These are phyloP conservation scores for Penicillium alfredii DNA, from an alignment of 495 filamentous ascomycete species.

Conservation along the genomic window DNA sequence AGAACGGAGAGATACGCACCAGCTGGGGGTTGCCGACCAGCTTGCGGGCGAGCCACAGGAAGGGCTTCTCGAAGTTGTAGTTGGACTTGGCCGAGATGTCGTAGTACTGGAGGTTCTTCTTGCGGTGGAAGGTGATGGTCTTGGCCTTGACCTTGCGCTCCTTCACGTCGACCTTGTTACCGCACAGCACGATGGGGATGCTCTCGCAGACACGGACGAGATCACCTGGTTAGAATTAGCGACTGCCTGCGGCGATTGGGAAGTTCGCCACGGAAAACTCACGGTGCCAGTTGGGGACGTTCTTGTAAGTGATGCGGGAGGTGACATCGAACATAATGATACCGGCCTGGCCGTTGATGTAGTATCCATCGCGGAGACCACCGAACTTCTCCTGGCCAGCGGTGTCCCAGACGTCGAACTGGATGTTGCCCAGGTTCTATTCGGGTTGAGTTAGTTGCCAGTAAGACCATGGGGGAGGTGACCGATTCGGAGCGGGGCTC, in stretches of 20 bases:
- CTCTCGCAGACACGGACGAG: conserved; percentile 99
- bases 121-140: conserved; percentile 99
- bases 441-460: conserved; percentile 35
- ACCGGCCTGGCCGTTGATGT: conserved; percentile 99
- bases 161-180: conserved; percentile 99
- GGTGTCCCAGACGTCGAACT: conserved; percentile 99
- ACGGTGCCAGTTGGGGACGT: conserved; percentile 99
- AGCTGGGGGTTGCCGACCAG: conserved; percentile 88
- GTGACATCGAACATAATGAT: conserved; percentile 99
- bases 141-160: conserved; percentile 99
- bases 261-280: no score
- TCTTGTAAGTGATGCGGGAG: conserved; percentile 99
- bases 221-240: conserved; percentile 62
- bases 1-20: conserved; percentile 47
- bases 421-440: conserved; percentile 90
- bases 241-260: no score
- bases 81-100: conserved; percentile 99
- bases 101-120: conserved; percentile 99
- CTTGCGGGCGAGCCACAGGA: conserved; percentile 99
- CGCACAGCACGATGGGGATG: conserved; percentile 95
- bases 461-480: conserved; percentile 7
- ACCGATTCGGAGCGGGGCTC: conserved; percentile 26
- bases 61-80: conserved; percentile 99
- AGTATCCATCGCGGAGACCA: conserved; percentile 99
- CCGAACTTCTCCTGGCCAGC: conserved; percentile 99